Conservation (phyloP, 2,329 filamentous ascomycete species). For the Xylaria arbuscula region DNA sequence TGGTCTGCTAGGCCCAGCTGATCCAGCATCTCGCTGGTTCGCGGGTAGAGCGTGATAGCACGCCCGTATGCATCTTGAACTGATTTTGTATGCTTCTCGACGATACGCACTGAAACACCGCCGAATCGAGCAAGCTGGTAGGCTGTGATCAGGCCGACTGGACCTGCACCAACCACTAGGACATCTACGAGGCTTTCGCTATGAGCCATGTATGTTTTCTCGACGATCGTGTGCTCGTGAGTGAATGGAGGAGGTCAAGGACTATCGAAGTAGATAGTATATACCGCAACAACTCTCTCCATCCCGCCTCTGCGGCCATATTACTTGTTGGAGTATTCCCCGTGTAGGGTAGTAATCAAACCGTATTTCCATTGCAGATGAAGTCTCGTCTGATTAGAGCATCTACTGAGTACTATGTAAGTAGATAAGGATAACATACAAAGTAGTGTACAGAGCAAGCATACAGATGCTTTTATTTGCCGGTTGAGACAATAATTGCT, state of each 20-base stretch:
- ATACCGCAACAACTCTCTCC: neutral
- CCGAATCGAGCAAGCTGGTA: constrained; percentile 58
- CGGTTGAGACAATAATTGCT: too few relatives aligned
- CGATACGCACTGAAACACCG: constrained; percentile 56
- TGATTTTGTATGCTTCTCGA: constrained; percentile 61
- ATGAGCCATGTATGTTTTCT: constrained; percentile 30
- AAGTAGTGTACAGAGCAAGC: too few relatives aligned
- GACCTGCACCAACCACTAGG: constrained; percentile 58
- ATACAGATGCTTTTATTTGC: too few relatives aligned
- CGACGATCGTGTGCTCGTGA: neutral
- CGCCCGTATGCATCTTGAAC: constrained; percentile 59
- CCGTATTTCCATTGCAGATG: neutral
- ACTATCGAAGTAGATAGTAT: neutral
- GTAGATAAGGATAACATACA: neutral
- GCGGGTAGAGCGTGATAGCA: constrained; percentile 64
- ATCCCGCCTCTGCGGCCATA: neutral
- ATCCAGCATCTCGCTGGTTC: constrained; percentile 63
- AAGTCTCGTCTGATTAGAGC: neutral
- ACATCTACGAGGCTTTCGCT: constrained; percentile 46
- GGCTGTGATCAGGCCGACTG: constrained; percentile 57
- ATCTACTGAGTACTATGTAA: neutral
- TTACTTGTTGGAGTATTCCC: constrained; percentile 14
- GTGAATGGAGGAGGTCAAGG: neutral
- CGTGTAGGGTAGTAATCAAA: constrained; percentile 8
- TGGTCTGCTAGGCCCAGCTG: constrained; percentile 62